phyloP scores from a whole-genome alignment of 2,329 filamentous ascomycete species.

The Xylariaceae sp. region DNA sequence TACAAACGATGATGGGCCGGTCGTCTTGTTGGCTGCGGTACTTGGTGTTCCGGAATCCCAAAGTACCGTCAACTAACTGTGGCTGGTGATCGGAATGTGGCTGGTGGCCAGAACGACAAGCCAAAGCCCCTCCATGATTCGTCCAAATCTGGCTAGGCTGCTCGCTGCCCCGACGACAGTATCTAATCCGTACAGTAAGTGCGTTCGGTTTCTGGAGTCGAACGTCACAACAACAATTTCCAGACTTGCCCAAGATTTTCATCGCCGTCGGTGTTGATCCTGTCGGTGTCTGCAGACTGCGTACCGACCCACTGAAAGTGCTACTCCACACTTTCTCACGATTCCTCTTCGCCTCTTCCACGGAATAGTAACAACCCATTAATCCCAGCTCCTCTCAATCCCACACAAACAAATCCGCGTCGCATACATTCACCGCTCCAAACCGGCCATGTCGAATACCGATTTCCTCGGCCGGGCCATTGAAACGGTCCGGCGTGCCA shows the following conservation, averaged over 20 bases:
- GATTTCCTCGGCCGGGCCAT: constrained; percentile 97
- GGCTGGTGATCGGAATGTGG: neutral
- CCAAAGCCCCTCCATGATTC: constrained; percentile 9
- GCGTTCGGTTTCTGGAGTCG: neutral
- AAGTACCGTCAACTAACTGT: neutral
- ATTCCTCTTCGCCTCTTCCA: neutral
- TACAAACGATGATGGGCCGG: neutral
- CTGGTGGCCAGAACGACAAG: neutral
- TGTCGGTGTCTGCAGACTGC: neutral
- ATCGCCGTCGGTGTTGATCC: neutral
- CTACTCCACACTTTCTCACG: neutral
- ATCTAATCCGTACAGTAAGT: no score
- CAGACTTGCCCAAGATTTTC: constrained; percentile 2
- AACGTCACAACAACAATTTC: constrained; percentile 14
- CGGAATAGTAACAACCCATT: neutral
- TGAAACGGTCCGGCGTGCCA: constrained; percentile 94
- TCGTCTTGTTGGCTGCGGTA: neutral
- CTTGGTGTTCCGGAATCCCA: neutral
- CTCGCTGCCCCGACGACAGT: constrained; percentile 11
- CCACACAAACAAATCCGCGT: constrained; percentile 1
- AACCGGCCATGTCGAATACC: constrained; percentile 73
- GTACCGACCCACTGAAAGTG: neutral
- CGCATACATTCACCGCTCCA: constrained; percentile 1
- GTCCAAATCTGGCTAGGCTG: constrained; percentile 14
- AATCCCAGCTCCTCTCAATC: neutral